Evolutionary conservation across 1,284 basidiomycete species (phyloP).

Genomic region (Rhizoctonia solani): DNA sequence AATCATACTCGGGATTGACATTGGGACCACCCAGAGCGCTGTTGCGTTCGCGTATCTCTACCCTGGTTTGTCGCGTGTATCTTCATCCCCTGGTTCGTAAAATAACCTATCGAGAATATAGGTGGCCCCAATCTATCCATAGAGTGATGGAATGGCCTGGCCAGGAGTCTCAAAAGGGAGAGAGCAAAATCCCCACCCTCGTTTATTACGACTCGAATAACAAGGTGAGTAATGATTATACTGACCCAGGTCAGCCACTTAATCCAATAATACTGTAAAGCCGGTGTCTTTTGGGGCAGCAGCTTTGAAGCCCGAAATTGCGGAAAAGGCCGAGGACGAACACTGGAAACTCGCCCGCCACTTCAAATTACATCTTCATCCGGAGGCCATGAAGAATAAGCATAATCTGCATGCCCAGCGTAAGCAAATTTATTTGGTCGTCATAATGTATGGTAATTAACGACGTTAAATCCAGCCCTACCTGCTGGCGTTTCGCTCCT

Average conservation of each 20-base stretch:
- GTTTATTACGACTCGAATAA: conserved; percentile 33
- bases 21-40: conserved; percentile 35
- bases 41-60: conserved; percentile 24
- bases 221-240: conserved; percentile 20
- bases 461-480: conserved; percentile 4
- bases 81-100: background rate
- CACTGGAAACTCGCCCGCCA: conserved; percentile 36
- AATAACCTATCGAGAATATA: background rate
- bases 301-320: conserved; percentile 30
- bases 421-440: conserved; percentile 28
- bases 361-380: conserved; percentile 37
- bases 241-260: conserved; percentile 26
- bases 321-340: conserved; percentile 29
- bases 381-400: conserved; percentile 30
- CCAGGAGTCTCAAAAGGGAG: conserved; percentile 22
- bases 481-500: conserved; percentile 16
- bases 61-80: conserved; percentile 22
- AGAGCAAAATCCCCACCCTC: conserved; percentile 35
- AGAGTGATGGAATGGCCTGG: conserved; percentile 36
- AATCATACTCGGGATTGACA: conserved; percentile 34
- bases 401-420: conserved; percentile 32
- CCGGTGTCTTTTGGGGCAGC: conserved; percentile 8
- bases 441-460: conserved; percentile 8
- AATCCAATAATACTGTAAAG: background rate
- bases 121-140: conserved; percentile 4